A percentile compares a stretch with the other conserved stretches of the same genome.
Evolutionary conservation across 257 asterid species (phyloP).

Genomic region (Lavandula angustifolia): DNA sequence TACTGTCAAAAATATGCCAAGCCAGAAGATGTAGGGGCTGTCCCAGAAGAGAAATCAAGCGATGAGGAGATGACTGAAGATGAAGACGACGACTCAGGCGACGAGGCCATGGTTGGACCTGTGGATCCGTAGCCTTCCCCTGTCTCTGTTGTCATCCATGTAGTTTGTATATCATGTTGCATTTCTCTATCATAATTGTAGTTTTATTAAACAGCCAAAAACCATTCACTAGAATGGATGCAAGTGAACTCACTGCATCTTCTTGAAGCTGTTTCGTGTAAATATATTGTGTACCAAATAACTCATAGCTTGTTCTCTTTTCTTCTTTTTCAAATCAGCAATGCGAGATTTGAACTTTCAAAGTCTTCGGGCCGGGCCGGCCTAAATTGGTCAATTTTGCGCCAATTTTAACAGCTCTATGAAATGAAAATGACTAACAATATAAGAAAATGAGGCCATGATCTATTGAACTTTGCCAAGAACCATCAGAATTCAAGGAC

Average conservation of each 20-base stretch:
- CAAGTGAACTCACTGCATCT: conserved; percentile 31
- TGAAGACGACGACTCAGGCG: conserved; percentile 65
- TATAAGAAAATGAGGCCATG: not conserved
- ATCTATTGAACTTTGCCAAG: conserved; percentile 24
- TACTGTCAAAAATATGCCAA: conserved; percentile 88
- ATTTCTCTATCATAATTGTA: conserved; percentile 31
- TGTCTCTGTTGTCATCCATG: conserved; percentile 13
- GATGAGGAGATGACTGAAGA: conserved; percentile 84
- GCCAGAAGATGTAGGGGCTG: conserved; percentile 81
- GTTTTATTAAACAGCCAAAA: conserved; percentile 29
- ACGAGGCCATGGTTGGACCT: conserved; percentile 68
- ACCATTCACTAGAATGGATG: conserved; percentile 51
- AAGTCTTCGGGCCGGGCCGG: no score
- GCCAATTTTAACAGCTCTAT: no score
- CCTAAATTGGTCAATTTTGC: no score
- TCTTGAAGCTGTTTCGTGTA: conserved; percentile 36
- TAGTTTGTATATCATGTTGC: conserved; percentile 42
- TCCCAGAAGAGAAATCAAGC: conserved; percentile 65
- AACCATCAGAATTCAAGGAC: conserved; percentile 23
- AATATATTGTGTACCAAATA: conserved; percentile 36
- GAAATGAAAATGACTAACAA: not conserved
- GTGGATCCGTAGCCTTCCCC: conserved; percentile 59
- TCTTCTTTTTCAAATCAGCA: no score
- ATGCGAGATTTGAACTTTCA: no score
- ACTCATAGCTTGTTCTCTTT: conserved; percentile 12